Percentiles rank a stretch among this genome's conserved stretches.
These are phyloP conservation scores for Cytospora leucostoma DNA, from an alignment of 2,329 filamentous ascomycete species.

Conservation along the genomic window DNA sequence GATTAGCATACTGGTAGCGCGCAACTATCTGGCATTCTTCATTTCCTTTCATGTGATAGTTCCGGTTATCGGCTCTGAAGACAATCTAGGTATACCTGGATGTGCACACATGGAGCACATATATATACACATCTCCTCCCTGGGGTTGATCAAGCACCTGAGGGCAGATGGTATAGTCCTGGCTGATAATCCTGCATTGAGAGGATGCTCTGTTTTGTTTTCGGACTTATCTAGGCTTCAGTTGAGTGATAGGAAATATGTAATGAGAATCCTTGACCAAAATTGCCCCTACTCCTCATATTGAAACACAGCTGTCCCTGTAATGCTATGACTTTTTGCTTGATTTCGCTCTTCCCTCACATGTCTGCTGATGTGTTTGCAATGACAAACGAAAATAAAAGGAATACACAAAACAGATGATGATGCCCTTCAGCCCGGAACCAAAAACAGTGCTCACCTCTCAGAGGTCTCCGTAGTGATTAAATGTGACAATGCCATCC, in stretches of 20 bases:
- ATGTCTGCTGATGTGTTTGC: conserved; percentile 19
- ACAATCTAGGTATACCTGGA: too few species aligned
- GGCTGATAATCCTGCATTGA: not conserved
- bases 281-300: conserved; percentile 9
- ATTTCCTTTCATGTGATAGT: too few species aligned
- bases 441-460: conserved; percentile 33
- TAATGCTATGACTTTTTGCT: conserved; percentile 25
- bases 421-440: conserved; percentile 25
- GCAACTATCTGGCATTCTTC: too few species aligned
- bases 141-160: too few species aligned
- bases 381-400: conserved; percentile 27
- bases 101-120: too few species aligned
- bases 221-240: conserved; percentile 27
- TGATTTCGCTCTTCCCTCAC: conserved; percentile 21
- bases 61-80: too few species aligned
- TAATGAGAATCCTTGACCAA: conserved; percentile 12
- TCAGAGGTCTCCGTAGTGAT: conserved; percentile 26
- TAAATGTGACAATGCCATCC: conserved; percentile 29
- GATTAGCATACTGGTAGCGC: too few species aligned
- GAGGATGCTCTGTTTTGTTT: conserved; percentile 22
- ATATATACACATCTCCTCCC: too few species aligned
- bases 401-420: conserved; percentile 36
- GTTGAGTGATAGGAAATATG: conserved; percentile 22
- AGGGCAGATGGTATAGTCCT: not conserved
- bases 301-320: conserved; percentile 13